Percentiles rank a stretch among this genome's conserved stretches.
Evolutionary conservation across 2,329 filamentous ascomycete genomes (phyloP).

Genomic region (Trichoderma endophyticum): DNA sequence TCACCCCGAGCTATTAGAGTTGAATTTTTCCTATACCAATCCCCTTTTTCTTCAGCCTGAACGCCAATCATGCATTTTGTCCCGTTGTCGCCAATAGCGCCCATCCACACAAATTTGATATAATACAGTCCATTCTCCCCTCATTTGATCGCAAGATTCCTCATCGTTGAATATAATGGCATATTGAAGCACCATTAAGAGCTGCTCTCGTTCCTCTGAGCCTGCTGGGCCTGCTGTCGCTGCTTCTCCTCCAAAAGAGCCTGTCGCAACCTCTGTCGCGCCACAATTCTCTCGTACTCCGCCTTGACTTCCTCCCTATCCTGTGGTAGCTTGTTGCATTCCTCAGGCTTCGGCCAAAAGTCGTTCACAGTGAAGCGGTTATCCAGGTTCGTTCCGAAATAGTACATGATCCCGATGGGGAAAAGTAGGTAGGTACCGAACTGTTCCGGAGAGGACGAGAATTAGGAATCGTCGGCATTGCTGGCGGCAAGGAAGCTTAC

Average conservation of each 20-base stretch:
- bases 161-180: neutral
- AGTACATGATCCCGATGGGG: constrained; percentile 99
- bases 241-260: constrained; percentile 42
- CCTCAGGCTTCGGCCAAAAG: constrained; percentile 86
- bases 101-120: neutral
- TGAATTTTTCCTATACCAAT: neutral
- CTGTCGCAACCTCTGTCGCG: constrained; percentile 70
- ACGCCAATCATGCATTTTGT: constrained; percentile 19
- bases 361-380: constrained; percentile 81
- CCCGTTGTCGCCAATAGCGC: constrained; percentile 1
- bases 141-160: neutral
- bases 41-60: neutral
- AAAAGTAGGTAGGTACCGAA: constrained; percentile 99
- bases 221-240: constrained; percentile 25
- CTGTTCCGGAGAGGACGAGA: constrained; percentile 43
- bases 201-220: constrained; percentile 28
- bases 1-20: constrained; percentile 5
- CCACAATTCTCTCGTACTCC: constrained; percentile 72
- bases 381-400: constrained; percentile 98
- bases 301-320: constrained; percentile 78
- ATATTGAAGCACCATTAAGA: constrained; percentile 10
- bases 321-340: constrained; percentile 72
- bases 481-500: constrained; percentile 45
- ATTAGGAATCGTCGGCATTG: neutral
- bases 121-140: neutral